Evolutionary conservation across 345 rosid species (phyloP).

Genomic region (Rhizophora apiculata): DNA sequence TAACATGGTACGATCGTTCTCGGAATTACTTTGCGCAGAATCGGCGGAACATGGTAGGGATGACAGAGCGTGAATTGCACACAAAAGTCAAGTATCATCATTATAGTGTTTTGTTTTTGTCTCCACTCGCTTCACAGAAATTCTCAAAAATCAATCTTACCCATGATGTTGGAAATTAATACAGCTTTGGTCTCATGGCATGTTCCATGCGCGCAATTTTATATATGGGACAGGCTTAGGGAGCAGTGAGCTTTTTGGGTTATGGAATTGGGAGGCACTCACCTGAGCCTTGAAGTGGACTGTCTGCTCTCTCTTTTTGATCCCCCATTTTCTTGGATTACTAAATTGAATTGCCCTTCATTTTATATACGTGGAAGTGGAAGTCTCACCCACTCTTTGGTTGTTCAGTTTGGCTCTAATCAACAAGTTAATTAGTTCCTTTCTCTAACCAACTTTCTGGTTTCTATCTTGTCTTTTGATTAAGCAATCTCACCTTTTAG

Average conservation of each 20-base stretch:
- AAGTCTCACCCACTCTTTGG: too few relatives aligned
- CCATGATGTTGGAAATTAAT: too few relatives aligned
- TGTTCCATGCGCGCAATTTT: slow-evolving; percentile 19
- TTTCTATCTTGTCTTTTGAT: too few relatives aligned
- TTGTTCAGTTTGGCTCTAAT: too few relatives aligned
- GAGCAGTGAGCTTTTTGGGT: neutral
- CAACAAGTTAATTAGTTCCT: too few relatives aligned
- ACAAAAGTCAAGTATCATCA: slow-evolving; percentile 16
- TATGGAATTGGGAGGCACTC: neutral
- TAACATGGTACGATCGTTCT: neutral
- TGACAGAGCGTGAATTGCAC: neutral
- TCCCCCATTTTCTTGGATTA: too few relatives aligned
- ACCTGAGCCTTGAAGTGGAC: neutral
- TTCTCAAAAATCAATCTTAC: slow-evolving; percentile 1
- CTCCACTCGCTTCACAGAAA: slow-evolving; percentile 17
- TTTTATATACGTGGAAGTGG: too few relatives aligned
- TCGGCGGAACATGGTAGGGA: slow-evolving; percentile 21
- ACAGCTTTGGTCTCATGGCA: neutral
- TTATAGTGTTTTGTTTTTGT: neutral
- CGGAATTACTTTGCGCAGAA: slow-evolving; percentile 24
- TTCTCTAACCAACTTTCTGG: too few relatives aligned
- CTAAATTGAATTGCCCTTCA: too few relatives aligned
- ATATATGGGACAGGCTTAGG: neutral
- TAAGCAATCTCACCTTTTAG: too few relatives aligned
- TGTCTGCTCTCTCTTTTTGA: too few relatives aligned